phyloP scores from a whole-genome alignment of 2,329 filamentous ascomycete genomes.

The Dothiorella sarmentorum region DNA sequence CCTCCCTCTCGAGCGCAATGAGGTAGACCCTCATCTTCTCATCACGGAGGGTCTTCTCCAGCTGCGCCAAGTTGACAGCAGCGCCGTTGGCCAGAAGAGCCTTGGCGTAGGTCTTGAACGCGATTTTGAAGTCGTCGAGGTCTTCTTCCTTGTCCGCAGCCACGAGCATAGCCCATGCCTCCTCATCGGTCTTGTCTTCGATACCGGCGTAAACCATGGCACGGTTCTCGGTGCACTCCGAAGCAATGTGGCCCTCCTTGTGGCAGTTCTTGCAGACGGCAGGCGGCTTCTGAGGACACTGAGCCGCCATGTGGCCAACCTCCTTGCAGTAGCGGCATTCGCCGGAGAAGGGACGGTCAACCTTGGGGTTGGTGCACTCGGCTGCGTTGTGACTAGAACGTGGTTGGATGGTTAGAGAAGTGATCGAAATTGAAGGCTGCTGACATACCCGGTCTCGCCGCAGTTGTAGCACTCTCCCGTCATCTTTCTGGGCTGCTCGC shows the following conservation, averaged over 20 bases:
- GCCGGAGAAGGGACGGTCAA: slow-evolving; percentile 52
- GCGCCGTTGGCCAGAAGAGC: slow-evolving; percentile 33
- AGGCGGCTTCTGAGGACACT: slow-evolving; percentile 61
- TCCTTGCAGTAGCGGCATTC: slow-evolving; percentile 58
- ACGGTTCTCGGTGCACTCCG: slow-evolving; percentile 46
- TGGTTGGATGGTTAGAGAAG: slow-evolving; percentile 10
- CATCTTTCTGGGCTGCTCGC: slow-evolving; percentile 41
- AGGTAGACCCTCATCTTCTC: slow-evolving; percentile 48
- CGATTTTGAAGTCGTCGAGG: slow-evolving; percentile 50
- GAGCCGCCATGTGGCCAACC: slow-evolving; percentile 55
- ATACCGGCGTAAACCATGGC: slow-evolving; percentile 37
- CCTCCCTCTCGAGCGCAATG: slow-evolving; percentile 50
- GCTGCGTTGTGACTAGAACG: slow-evolving; percentile 56
- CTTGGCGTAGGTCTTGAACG: slow-evolving; percentile 47
- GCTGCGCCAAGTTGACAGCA: slow-evolving; percentile 42
- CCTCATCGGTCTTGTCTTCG: slow-evolving; percentile 45
- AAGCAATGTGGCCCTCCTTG: slow-evolving; percentile 42
- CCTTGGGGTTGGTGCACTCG: slow-evolving; percentile 57
- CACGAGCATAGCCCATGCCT: slow-evolving; percentile 51
- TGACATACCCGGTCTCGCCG: slow-evolving; percentile 48
- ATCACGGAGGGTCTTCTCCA: slow-evolving; percentile 51
- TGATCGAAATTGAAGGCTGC: not conserved
- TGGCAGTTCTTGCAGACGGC: slow-evolving; percentile 54
- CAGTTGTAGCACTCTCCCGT: slow-evolving; percentile 59
- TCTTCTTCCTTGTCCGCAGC: slow-evolving; percentile 49